Percentiles rank a stretch among this genome's conserved stretches.
These are phyloP conservation scores for Diaporthe capsici DNA, from an alignment of 2,329 filamentous ascomycete species.

Conservation along the genomic window DNA sequence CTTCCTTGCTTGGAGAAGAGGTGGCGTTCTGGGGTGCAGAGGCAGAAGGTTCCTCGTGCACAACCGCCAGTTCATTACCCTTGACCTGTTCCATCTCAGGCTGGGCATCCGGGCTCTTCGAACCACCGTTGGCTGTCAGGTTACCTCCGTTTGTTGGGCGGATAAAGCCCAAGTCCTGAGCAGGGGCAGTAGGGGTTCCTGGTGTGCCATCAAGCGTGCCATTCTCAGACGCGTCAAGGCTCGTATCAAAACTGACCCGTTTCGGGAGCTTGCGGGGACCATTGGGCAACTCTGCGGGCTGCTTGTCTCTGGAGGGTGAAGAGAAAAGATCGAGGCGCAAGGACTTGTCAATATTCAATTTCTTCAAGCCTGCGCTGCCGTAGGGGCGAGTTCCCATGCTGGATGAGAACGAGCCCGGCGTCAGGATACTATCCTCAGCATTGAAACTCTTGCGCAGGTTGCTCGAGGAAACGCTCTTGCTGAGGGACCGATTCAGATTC, in stretches of 20 bases:
- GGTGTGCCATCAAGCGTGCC: constrained; percentile 50
- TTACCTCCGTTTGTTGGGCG: constrained; percentile 63
- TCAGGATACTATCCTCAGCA: constrained; percentile 86
- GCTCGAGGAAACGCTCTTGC: constrained; percentile 90
- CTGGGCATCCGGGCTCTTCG: constrained; percentile 41
- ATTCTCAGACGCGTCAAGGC: constrained; percentile 63
- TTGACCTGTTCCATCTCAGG: constrained; percentile 79
- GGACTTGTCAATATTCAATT: constrained; percentile 91
- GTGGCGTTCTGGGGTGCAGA: constrained; percentile 45
- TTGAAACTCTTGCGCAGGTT: constrained; percentile 87
- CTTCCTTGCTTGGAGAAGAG: constrained; percentile 60
- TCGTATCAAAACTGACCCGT: constrained; percentile 91
- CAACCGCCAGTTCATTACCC: constrained; percentile 82
- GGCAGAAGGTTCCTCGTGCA: constrained; percentile 77
- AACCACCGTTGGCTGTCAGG: constrained; percentile 60
- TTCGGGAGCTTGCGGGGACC: constrained; percentile 77
- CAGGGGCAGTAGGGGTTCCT: constrained; percentile 57
- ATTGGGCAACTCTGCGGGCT: constrained; percentile 56
- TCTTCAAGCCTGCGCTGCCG: constrained; percentile 82
- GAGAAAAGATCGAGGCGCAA: constrained; percentile 81
- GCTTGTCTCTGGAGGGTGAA: constrained; percentile 69
- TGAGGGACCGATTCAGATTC: constrained; percentile 79
- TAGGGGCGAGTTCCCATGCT: constrained; percentile 75
- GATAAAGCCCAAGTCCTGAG: constrained; percentile 72
- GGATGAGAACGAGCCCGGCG: constrained; percentile 86